These are phyloP conservation scores for Phytophthora ramorum DNA, from an alignment of 352 stramenopile species.

Conservation along the genomic window DNA sequence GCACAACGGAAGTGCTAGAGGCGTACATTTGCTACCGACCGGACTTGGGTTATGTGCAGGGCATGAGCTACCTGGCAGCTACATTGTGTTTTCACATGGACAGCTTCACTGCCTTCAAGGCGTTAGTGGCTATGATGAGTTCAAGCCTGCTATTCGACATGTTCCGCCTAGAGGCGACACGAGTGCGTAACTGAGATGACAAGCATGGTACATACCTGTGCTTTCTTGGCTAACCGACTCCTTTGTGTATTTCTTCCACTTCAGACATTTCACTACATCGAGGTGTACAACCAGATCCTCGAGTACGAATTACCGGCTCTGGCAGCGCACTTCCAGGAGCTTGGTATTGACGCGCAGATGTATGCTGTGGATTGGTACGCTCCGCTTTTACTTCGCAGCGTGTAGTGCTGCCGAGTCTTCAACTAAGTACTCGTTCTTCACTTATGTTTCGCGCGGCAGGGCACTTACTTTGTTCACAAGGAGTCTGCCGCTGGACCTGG, in stretches of 20 bases:
- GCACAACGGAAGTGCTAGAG: conserved; percentile 83
- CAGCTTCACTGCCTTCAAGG: conserved; percentile 89
- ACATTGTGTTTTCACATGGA: conserved; percentile 90
- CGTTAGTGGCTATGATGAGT: conserved; percentile 82
- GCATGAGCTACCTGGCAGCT: conserved; percentile 90
- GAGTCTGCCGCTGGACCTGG: conserved; percentile 74
- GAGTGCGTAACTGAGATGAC: conserved; percentile 48
- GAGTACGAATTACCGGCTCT: conserved; percentile 77
- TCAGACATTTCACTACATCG: conserved; percentile 89
- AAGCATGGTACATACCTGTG: neutral
- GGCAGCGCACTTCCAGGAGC: conserved; percentile 68
- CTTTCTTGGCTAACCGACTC: conserved; percentile 4
- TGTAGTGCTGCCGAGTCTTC: neutral
- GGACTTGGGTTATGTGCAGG: conserved; percentile 87
- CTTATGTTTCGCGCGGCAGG: conserved; percentile 35
- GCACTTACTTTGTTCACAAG: conserved; percentile 83
- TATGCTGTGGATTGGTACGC: conserved; percentile 87
- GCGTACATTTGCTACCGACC: conserved; percentile 89
- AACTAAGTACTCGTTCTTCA: neutral
- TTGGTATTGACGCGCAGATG: conserved; percentile 87
- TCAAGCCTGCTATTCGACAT: conserved; percentile 90
- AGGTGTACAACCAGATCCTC: conserved; percentile 81
- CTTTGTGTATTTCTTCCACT: conserved; percentile 7
- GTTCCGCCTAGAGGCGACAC: conserved; percentile 82
- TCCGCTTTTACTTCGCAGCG: neutral